Evolutionary conservation across 495 filamentous ascomycete species (phyloP), one percentile per base, ranked within the genome.

Genomic region (Aspergillus egyptiacus): DNA sequence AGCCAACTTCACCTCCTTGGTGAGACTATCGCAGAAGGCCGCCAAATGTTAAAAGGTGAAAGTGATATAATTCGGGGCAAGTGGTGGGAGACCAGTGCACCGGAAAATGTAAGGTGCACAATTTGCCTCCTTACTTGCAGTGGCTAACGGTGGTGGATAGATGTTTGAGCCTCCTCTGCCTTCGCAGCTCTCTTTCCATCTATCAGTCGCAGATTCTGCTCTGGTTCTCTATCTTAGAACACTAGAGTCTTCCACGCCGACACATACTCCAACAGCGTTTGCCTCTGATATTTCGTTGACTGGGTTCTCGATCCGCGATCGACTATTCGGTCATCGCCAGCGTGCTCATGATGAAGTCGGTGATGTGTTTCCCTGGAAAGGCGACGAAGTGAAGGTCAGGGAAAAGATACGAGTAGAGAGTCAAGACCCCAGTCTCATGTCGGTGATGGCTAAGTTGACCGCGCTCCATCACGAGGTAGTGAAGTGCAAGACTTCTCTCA

Each of bases 361-460:
- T 32, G 73, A 80, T 18, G 71, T 85, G 0, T 96, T 95, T 61
- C 64, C 55, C 3, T 85, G 76, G 64, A 65, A 68, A n/a, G 83
- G 80, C 0, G 72, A 80, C 39, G 85, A 91, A 36, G 91, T 96
- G 0, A 81, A 76, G 34, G 94, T 98, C 15, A 82, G 78, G 53
- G 93, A 97, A 58, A 95, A 96, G 64, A 79, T 98, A 8, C 77
- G 81, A 23, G 87, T 97, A 5, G 93, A 96, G 69, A 91, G 82
- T 48, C 87, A 90, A 46, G 93, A 98, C 61, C 94, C 93, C 24
- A 88, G 82, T 60, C 55, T 98, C 53, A 79, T 98, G 69, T 80
- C 84, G n/a, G 73, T 91, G 13, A 84, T 87, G 70, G 85, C 89
- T 3, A 98, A 98, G 68, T 64, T 98, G 66, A 83, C 76, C 22